Base-by-base conservation (phyloP, 345 rosid species). In the Turritis glabra region DNA sequence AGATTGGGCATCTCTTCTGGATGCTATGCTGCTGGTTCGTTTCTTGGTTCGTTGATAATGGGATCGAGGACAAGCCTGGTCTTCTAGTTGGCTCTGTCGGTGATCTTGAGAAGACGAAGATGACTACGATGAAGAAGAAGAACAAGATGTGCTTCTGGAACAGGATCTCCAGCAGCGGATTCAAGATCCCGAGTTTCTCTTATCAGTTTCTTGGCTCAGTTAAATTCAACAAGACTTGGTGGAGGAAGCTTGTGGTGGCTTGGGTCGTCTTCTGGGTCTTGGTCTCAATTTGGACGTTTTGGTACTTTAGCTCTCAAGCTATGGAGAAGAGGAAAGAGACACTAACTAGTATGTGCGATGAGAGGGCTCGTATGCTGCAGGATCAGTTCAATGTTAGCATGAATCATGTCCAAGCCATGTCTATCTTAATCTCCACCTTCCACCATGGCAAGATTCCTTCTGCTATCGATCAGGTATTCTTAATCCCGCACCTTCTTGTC, bases 321-420 rank as follows among this genome's bases (percentile, higher is more conserved):
- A 80, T 81, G 18, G 98, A 91, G 67, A 91, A 84, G 78, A 84
- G 93, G 88, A 90, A 82, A 73, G 98, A 90, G 53, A 82, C 87
- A 3, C 86, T 94, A 21, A 80, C 82, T 32, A 90, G 92, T 60
- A 90, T 94, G 98, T 94, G 98, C 59, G 98, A 91, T 68, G 96
- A 91, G 82, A 89, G 98, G 73, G 96, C 98, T 65, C 84, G 98
- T 81, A 91, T 94, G 98, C 77, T 94, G 18, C 98, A 91, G 80
- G 98, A 94, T 83, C 98, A 94, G 80, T 94, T 94, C 80, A 94
- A 94, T 82, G 98, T 94, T 27, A 94, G 98, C 82, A 80, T 94
- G 98, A 94, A 94, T 79, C 98, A 94, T 83, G 83, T 94, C 30
- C 98, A 94, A 71, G 98, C 97, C 26, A 91, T 94, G 90, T 89